phyloP scores from a whole-genome alignment of 768 basidiomycete species.

The Psilocybe subaeruginosa region DNA sequence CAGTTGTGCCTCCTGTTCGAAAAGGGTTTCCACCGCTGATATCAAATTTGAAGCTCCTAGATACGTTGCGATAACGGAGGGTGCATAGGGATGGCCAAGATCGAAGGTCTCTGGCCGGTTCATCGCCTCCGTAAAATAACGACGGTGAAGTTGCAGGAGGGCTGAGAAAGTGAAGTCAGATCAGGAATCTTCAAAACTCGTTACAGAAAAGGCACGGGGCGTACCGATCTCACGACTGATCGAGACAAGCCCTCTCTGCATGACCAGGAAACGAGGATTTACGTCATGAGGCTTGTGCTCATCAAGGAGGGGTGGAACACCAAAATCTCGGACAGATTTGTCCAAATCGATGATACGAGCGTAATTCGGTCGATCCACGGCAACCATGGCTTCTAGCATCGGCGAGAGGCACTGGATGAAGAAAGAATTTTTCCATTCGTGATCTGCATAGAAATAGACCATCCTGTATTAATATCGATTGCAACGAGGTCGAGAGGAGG shows the following conservation, averaged over 20 bases:
- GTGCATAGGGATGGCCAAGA: constrained; percentile 63
- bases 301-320: constrained; percentile 52
- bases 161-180: constrained; percentile 36
- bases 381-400: constrained; percentile 59
- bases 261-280: constrained; percentile 54
- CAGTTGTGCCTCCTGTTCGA: constrained; percentile 59
- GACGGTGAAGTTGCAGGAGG: constrained; percentile 67
- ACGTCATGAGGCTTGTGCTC: constrained; percentile 39
- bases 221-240: constrained; percentile 68
- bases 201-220: constrained; percentile 14
- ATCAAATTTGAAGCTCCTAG: constrained; percentile 61
- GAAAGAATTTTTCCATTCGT: constrained; percentile 73
- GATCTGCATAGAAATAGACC: constrained; percentile 43
- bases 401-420: constrained; percentile 65
- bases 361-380: constrained; percentile 56
- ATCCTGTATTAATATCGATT: neutral
- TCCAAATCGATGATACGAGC: constrained; percentile 56
- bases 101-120: constrained; percentile 55
- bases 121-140: constrained; percentile 69
- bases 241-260: constrained; percentile 65
- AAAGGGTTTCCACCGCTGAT: constrained; percentile 56
- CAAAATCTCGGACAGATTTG: constrained; percentile 55
- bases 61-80: constrained; percentile 74
- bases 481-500: neutral
- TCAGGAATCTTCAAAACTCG: neutral